These are phyloP conservation scores for Populus euphratica DNA, from an alignment of 345 rosid species.

Conservation along the genomic window DNA sequence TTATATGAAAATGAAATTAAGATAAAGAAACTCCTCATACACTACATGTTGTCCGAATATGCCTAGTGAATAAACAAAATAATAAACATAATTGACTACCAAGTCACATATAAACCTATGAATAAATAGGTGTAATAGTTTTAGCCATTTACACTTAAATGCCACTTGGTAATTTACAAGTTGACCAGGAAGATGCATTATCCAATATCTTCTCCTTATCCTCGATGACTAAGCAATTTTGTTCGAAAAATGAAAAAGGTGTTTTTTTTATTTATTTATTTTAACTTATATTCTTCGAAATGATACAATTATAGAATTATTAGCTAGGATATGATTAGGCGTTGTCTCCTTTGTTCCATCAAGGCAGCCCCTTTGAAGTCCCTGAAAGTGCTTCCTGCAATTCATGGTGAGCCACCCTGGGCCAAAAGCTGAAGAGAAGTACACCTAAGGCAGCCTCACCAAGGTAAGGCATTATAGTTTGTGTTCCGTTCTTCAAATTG, in stretches of 20 bases:
- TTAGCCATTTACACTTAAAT: background rate
- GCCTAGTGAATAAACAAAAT: background rate
- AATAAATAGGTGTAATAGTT: background rate
- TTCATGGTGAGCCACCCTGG: background rate
- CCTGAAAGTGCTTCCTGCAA: background rate
- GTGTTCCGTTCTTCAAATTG: background rate
- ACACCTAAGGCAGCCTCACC: background rate
- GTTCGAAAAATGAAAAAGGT: background rate
- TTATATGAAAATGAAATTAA: background rate
- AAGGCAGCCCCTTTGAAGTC: background rate
- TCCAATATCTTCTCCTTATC: conserved; percentile 1
- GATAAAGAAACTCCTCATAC: background rate
- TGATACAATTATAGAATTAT: background rate
- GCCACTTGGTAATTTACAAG: background rate
- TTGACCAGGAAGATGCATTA: background rate
- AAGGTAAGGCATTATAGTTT: background rate
- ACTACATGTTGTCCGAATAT: conserved; percentile 1
- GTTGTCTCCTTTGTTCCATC: background rate
- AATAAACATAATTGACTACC: background rate
- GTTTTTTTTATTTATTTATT: too few relatives aligned
- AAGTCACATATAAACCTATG: background rate
- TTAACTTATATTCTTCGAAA: background rate
- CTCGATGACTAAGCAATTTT: background rate
- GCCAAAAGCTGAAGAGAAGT: background rate
- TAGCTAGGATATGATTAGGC: background rate